These are phyloP conservation scores for Toxoplasma gondii DNA, from an alignment of 169 alveolate species.

Conservation along the genomic window DNA sequence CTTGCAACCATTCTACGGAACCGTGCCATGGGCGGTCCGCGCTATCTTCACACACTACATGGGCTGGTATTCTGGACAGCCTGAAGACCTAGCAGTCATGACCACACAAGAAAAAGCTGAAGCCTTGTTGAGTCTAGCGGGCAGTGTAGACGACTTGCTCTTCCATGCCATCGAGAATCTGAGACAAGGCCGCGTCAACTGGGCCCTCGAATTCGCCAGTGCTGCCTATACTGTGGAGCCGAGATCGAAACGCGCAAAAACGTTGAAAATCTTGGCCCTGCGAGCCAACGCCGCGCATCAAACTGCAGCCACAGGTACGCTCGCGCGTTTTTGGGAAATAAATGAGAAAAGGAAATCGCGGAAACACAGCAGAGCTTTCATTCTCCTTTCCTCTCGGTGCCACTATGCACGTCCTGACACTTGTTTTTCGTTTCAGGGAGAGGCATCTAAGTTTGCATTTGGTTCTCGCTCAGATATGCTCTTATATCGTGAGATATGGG, in stretches of 20 bases:
- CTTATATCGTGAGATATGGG: no score
- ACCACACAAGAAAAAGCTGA: constrained; percentile 15
- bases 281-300: constrained; percentile 51
- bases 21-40: constrained; percentile 54
- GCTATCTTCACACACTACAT: constrained; percentile 58
- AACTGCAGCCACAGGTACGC: constrained; percentile 55
- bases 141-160: constrained; percentile 3
- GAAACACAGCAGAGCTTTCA: no score
- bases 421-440: not conserved
- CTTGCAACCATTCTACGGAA: constrained; percentile 61
- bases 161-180: not conserved
- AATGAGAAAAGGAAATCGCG: no score
- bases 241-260: not conserved
- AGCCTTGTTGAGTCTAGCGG: not conserved
- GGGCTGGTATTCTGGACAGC: constrained; percentile 70
- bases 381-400: not conserved
- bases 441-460: no score
- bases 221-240: constrained; percentile 46
- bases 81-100: constrained; percentile 31
- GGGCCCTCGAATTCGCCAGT: constrained; percentile 59
- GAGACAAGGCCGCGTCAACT: not conserved
- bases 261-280: constrained; percentile 12
- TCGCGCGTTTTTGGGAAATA: not conserved
- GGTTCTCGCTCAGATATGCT: no score
- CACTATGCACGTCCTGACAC: not conserved